Evolutionary conservation across 2,329 filamentous ascomycete genomes (phyloP), one percentile per base, ranked within the genome.

Genomic region (Proliferodiscus dingleyae): DNA sequence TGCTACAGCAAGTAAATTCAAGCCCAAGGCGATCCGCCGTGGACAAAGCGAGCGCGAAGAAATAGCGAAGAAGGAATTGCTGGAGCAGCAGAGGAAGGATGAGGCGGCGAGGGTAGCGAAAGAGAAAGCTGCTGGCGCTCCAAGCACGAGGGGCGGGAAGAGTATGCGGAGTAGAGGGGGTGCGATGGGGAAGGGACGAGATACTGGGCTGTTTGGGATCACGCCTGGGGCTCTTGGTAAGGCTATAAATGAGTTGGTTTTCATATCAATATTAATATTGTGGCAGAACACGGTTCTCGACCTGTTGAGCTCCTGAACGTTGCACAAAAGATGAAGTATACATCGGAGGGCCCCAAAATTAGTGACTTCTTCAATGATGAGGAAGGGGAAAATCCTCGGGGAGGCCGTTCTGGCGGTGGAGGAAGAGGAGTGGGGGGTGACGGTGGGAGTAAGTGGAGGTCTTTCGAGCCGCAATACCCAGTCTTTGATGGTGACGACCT

Each of bases 1-100:
- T 21, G 42, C 52, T 24, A 44, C 38, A 3, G 24, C 43, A 24
- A 61, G 57, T 32, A 61, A 55, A 47, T 65, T 64, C 46, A 65
- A 64, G 43, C 62, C 62, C 4, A 62, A 59, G 30, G 52, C 46
- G 49, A 43, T 60, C n/a, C 46, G 62, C 30, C 53, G 59, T 47
- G 52, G 54, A 50, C 50, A 48, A 21, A 45, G 30, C 5, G 59
- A 60, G 40, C 46, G 57, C 32, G 53, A 60, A 7, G 53, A 55
- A 23, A 39, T 59, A 22, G 55, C 54, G 9, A 55, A 51, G n/a
- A n/a, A n/a, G n/a, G n/a, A n/a, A n/a, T n/a, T n/a, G 24, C 44
- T 46, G 44, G 47, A 45, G 47, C 49, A 39, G 38, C 54, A 46
- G 9, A 52, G 39, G 44, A 33, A 46, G 13, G 41, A 33, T 16